Base-by-base conservation (phyloP, 805 yeast genomes). In the Ogataea philodendri region DNA sequence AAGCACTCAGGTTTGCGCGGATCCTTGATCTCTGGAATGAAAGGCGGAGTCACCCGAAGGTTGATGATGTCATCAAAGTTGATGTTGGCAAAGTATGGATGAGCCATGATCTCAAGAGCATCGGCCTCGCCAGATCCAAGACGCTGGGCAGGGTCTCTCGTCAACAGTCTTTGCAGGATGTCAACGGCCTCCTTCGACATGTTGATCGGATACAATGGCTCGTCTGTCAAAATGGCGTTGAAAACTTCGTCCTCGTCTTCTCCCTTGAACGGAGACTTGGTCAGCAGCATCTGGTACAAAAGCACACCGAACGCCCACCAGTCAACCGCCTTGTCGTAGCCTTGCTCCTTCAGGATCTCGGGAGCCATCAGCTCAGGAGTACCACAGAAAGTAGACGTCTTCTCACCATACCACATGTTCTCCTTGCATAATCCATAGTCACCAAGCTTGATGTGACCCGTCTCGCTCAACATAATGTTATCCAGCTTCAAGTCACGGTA, bases 291-390 rank as follows among this genome's bases (percentile, higher is more conserved):
- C 63, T 93, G 98, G 62, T 90, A 93, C 47, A 93, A 69, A 46
- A 93, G 70, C 18, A 93, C 97, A 39, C 99, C 99, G 69, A 89
- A 87, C 1, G 98, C 97, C 98, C 98, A 93, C 98, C 98, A 93
- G 64, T 93, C 99, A 36, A 93, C 98, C 24, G 93, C 84, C 55
- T 95, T 78, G 35, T 88, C 93, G 55, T 93, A 93, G 41, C 81
- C 84, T 60, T 89, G 95, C 36, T 93, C 97, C 46, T 86, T 81
- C 55, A 93, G 70, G 48, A 93, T 90, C 62, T 93, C 99, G 0
- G 99, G 99, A 1, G 98, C 99, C 96, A 93, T 93, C 50, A 93
- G 85, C 61, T 93, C 98, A 0, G 99, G 99, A 3, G 99, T 93
- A 51, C 99, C 98, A 69, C 98, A 93, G 67, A 90, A 93, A 0